Percentiles rank a stretch among this genome's conserved stretches.
phyloP scores from a whole-genome alignment of 345 rosid species.

The Ailanthus altissimus region DNA sequence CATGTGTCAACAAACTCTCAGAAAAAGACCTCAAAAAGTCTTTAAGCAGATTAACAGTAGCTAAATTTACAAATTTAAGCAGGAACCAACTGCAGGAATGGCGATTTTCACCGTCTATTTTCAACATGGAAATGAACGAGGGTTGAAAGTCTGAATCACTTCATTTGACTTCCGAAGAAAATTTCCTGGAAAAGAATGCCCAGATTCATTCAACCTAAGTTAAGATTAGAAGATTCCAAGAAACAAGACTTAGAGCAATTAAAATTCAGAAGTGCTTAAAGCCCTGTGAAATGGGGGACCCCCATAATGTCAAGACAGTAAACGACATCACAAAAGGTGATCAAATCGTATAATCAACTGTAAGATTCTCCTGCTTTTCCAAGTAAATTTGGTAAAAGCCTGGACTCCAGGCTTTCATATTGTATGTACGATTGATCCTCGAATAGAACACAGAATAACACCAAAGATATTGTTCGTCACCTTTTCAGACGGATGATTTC shows the following conservation, averaged over 20 bases:
- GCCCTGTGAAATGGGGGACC: neutral
- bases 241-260: no score
- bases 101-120: neutral
- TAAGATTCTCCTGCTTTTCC: conserved; percentile 5
- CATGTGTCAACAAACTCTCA: neutral
- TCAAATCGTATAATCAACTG: conserved; percentile 1
- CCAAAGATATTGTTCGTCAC: neutral
- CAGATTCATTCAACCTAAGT: neutral
- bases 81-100: neutral
- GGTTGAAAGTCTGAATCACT: neutral
- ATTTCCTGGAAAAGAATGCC: neutral
- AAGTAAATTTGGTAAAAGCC: neutral
- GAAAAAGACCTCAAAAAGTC: no score
- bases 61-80: neutral
- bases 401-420: neutral
- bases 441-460: neutral
- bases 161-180: neutral
- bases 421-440: neutral
- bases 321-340: neutral
- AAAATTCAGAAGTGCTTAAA: neutral
- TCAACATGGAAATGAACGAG: neutral
- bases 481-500: conserved; percentile 9
- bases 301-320: neutral
- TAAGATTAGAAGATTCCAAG: no score
- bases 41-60: neutral